Evolutionary conservation across 106 monocot species (phyloP).

Genomic region (Dactylorhiza incarnata): DNA sequence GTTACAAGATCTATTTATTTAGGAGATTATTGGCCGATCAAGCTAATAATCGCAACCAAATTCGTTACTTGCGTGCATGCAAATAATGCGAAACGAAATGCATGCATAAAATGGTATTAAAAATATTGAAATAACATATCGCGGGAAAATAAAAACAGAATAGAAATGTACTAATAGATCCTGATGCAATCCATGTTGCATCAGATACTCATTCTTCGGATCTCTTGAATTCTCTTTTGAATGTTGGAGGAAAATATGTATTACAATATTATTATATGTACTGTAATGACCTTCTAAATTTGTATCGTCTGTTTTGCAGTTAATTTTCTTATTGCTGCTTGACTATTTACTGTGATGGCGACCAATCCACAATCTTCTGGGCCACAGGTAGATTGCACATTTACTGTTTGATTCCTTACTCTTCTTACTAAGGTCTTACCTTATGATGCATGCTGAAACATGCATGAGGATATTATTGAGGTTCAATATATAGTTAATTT

Average conservation of each 20-base stretch:
- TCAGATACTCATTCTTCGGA: no score
- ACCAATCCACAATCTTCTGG: slow-evolving; percentile 64
- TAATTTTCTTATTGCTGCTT: not conserved
- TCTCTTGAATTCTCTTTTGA: not conserved
- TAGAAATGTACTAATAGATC: no score
- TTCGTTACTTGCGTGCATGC: no score
- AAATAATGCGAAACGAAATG: no score
- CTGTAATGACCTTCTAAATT: not conserved
- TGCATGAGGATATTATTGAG: not conserved
- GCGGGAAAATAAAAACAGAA: no score
- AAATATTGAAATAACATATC: no score
- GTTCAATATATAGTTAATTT: not conserved
- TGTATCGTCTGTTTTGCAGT: slow-evolving; percentile 1
- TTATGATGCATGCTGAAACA: not conserved
- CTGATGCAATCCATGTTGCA: no score
- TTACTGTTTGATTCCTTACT: not conserved
- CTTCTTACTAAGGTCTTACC: not conserved
- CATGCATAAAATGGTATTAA: no score
- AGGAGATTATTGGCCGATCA: no score
- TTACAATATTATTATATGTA: not conserved
- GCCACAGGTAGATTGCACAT: slow-evolving; percentile 37
- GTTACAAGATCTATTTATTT: no score
- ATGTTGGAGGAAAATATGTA: not conserved
- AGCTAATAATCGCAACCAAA: no score
- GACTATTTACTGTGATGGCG: slow-evolving; percentile 29